phyloP scores from a whole-genome alignment of 2,329 filamentous ascomycete genomes.

The Elsinoe arachidis region DNA sequence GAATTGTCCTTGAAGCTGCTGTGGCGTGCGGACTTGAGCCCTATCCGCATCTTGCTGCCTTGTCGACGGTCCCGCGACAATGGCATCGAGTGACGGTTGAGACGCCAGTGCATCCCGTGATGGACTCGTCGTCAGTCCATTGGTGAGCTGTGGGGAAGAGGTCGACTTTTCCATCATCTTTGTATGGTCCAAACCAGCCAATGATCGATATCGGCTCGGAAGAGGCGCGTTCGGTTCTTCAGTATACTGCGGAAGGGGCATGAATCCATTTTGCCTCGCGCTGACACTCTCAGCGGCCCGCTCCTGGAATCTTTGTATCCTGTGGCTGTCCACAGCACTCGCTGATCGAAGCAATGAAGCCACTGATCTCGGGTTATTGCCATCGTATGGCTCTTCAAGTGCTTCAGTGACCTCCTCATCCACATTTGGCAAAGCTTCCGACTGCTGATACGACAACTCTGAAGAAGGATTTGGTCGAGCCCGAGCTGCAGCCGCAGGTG shows the following conservation, averaged over 20 bases:
- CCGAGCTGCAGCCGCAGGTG: conserved; percentile 6
- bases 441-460: conserved; percentile 13
- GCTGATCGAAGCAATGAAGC: conserved; percentile 28
- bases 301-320: conserved; percentile 54
- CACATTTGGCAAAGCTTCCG: conserved; percentile 24
- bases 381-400: conserved; percentile 29
- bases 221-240: conserved; percentile 43
- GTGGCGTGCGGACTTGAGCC: conserved; percentile 2
- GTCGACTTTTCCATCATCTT: neutral
- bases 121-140: neutral
- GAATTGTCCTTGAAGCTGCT: conserved; percentile 1
- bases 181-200: conserved; percentile 29
- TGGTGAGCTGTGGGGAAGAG: neutral
- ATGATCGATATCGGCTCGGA: conserved; percentile 27
- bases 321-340: conserved; percentile 61
- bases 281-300: conserved; percentile 35
- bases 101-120: neutral
- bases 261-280: conserved; percentile 74
- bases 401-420: conserved; percentile 24
- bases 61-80: conserved; percentile 13
- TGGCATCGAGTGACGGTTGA: conserved; percentile 6
- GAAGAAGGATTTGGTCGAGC: conserved; percentile 13
- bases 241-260: conserved; percentile 69
- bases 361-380: conserved; percentile 27
- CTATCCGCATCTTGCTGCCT: conserved; percentile 7